Percentiles rank a stretch among this genome's conserved stretches.
These are phyloP conservation scores for Beauveria sp. DNA, from an alignment of 2,329 filamentous ascomycete genomes.

Conservation along the genomic window DNA sequence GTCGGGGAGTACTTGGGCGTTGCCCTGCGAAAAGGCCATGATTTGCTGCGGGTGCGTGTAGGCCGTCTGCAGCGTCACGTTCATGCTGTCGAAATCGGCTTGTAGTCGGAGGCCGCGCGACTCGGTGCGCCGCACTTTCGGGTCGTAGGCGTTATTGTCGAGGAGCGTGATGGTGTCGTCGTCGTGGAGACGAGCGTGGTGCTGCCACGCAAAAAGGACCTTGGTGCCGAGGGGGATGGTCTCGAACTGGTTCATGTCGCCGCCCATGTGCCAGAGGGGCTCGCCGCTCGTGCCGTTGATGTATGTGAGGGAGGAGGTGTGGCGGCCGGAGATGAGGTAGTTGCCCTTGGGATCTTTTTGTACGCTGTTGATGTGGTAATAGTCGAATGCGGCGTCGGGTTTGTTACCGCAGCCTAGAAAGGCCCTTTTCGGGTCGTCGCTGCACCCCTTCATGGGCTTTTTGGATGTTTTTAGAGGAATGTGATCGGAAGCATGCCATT, in stretches of 20 bases:
- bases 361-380: slow-evolving; percentile 49
- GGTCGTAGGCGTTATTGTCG: slow-evolving; percentile 41
- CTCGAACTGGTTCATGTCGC: slow-evolving; percentile 31
- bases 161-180: slow-evolving; percentile 40
- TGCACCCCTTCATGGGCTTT: slow-evolving; percentile 8
- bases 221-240: slow-evolving; percentile 22
- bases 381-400: slow-evolving; percentile 35
- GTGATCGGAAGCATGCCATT: slow-evolving; percentile 29
- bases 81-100: slow-evolving; percentile 34
- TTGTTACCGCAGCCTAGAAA: slow-evolving; percentile 17
- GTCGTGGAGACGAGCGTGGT: slow-evolving; percentile 39
- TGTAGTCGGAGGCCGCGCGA: slow-evolving; percentile 39
- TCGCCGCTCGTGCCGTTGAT: slow-evolving; percentile 37
- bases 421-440: slow-evolving; percentile 9
- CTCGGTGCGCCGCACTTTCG: background rate
- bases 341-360: slow-evolving; percentile 41
- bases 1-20: slow-evolving; percentile 39
- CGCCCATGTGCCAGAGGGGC: slow-evolving; percentile 45
- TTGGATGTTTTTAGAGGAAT: slow-evolving; percentile 8
- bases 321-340: slow-evolving; percentile 43
- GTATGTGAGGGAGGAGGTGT: slow-evolving; percentile 36
- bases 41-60: slow-evolving; percentile 42
- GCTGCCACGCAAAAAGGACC: slow-evolving; percentile 38
- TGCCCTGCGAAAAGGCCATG: slow-evolving; percentile 39
- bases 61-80: slow-evolving; percentile 35